Conservation (phyloP, 129 eudicot species). For the Flaveria bidentis region DNA sequence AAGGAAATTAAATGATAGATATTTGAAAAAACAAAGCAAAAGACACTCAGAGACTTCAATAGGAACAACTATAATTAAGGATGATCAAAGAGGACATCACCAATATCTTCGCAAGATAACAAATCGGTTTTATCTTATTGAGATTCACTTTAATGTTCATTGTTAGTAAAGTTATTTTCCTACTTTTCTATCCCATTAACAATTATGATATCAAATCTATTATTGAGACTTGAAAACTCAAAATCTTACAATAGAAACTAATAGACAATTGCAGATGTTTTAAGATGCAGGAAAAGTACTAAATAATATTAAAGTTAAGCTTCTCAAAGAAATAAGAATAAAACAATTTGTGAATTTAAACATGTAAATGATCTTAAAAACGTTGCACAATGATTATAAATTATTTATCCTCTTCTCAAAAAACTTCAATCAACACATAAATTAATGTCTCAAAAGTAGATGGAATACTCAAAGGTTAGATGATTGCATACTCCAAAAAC, state of each 20-base stretch:
- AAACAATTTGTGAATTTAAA: neutral
- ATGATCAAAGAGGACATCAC: neutral
- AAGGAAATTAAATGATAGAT: neutral
- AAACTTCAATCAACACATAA: slow-evolving; percentile 4
- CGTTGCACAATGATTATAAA: neutral
- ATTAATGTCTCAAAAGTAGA: neutral
- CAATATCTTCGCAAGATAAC: slow-evolving; percentile 1
- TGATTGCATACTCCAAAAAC: slow-evolving; percentile 9
- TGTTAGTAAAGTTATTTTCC: neutral
- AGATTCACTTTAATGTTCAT: neutral
- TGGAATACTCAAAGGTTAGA: neutral
- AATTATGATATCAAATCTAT: neutral
- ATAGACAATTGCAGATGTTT: neutral
- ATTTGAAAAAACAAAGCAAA: neutral
- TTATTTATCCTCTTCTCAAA: slow-evolving; percentile 10
- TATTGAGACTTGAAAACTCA: neutral
- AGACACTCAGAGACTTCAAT: neutral
- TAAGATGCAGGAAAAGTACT: neutral
- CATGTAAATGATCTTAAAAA: neutral
- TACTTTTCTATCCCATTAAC: neutral
- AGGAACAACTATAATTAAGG: neutral
- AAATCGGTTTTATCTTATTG: no score
- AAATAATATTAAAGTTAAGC: neutral
- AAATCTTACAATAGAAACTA: neutral
- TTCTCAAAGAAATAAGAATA: neutral